A percentile compares a stretch with the other conserved stretches of the same genome.
phyloP scores from a whole-genome alignment of 2,329 filamentous ascomycete species.

The Neoascochyta sp. region DNA sequence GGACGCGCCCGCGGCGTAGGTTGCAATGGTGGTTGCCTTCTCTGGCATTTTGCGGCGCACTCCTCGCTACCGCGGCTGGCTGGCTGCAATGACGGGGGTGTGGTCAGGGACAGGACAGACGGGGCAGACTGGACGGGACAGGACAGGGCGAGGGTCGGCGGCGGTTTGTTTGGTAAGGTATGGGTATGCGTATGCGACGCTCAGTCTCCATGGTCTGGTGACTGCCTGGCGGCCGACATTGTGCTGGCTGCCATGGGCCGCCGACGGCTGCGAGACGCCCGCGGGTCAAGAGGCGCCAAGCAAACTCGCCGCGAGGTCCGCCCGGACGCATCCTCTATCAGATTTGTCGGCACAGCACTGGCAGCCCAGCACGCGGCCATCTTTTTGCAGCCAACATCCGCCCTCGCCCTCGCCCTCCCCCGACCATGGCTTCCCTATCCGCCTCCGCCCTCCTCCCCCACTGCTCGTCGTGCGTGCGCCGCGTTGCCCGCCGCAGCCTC shows the following conservation, averaged over 20 bases:
- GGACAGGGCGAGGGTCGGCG: slow-evolving; percentile 7
- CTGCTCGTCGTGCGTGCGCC: slow-evolving; percentile 39
- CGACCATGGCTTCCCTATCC: slow-evolving; percentile 36
- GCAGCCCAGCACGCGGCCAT: too few relatives aligned
- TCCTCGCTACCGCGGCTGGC: slow-evolving; percentile 15
- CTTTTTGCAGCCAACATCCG: slow-evolving; percentile 9
- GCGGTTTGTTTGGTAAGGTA: slow-evolving; percentile 1
- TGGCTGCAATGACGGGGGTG: slow-evolving; percentile 21
- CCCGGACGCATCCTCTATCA: slow-evolving; percentile 23
- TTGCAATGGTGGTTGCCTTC: slow-evolving; percentile 76
- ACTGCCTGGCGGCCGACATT: slow-evolving; percentile 12
- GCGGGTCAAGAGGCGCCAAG: slow-evolving; percentile 19
- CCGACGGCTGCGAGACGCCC: slow-evolving; percentile 22
- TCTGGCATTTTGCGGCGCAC: slow-evolving; percentile 63
- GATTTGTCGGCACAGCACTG: slow-evolving; percentile 15
- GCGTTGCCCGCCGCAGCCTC: slow-evolving; percentile 29
- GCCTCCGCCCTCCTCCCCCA: slow-evolving; percentile 35
- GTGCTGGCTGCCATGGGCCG: slow-evolving; percentile 25
- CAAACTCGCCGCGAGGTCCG: slow-evolving; percentile 11
- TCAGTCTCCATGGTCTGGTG: slow-evolving; percentile 28
- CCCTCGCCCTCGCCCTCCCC: slow-evolving; percentile 12
- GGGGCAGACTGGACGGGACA: slow-evolving; percentile 5
- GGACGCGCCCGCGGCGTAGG: slow-evolving; percentile 92
- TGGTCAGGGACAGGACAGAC: slow-evolving; percentile 8
- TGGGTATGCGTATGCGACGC: slow-evolving; percentile 3